Conservation (phyloP, 805 yeast genomes). For the Candida ponderosae region DNA sequence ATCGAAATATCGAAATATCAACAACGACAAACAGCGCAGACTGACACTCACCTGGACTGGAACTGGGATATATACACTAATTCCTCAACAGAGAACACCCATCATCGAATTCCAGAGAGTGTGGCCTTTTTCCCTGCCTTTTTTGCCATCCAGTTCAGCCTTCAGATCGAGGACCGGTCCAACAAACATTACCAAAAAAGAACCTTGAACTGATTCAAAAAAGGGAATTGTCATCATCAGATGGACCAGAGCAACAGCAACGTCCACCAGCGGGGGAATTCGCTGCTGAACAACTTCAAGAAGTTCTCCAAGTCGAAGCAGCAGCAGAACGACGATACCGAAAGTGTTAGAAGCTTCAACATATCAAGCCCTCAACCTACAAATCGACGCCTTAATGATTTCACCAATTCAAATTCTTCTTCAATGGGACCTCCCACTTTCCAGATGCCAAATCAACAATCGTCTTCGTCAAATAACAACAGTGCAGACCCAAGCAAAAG, state of each 20-base stretch:
- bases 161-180: too few species aligned
- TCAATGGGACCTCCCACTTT: background rate
- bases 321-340: conserved; percentile 6
- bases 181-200: too few species aligned
- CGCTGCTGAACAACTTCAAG: conserved; percentile 19
- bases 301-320: conserved; percentile 14
- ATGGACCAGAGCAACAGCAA: background rate
- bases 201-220: too few species aligned
- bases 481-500: conserved; percentile 1
- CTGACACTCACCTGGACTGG: too few species aligned
- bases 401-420: background rate
- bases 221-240: too few species aligned
- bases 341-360: conserved; percentile 4
- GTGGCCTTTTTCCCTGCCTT: too few species aligned
- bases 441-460: background rate
- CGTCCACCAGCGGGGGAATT: background rate
- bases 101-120: too few species aligned
- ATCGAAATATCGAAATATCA: too few species aligned
- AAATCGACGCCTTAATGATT: background rate
- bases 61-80: too few species aligned
- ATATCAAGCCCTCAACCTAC: conserved; percentile 18
- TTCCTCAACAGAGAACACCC: too few species aligned
- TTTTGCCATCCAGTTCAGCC: too few species aligned
- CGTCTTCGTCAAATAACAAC: background rate
- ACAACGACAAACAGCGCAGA: too few species aligned